Evolutionary conservation across 306 rosid species (phyloP), one percentile per base, ranked within the genome.

Genomic region (Heteromeles arbutifolia): DNA sequence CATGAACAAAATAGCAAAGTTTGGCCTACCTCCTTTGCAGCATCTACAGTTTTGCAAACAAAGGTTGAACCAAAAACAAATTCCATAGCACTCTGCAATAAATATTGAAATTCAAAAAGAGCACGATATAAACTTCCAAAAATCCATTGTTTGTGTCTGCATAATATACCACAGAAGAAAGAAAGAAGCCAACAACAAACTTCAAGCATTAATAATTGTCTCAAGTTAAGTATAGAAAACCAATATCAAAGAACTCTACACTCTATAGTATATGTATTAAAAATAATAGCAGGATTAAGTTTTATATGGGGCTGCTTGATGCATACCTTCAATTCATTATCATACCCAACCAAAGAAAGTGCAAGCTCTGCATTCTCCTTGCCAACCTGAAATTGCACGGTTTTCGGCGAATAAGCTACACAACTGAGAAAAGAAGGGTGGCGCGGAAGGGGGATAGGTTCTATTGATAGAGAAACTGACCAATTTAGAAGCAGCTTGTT

Each of bases 51-150:
- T 85, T 90, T 95, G 96, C 98, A 95, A 69, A 95, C 90, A 77
- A 95, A 90, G 72, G 98, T 92, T 76, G 98, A 92, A 73, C 98
- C 98, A 75, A 95, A 95, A 64, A 95, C 88, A 62, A 78, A 95
- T 78, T 95, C 98, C 97, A 95, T 90, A 29, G 98, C 98, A 70
- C 17, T 86, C 98, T 95, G 87, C 76, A 84, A 81, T 67, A 75
- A 75, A 80, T 37, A 29, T 29, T 52, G 70, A 80, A 48, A 32
- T 58, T 29, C 4, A 65, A 17, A 45, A n/a, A 8, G 11, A 19
- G 15, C 8, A 32, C 8, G 43, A 43, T 41, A 43, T 43, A 52
- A 58, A 41, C 26, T 25, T 59, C 43, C 28, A n/a, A 41, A 26
- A 15, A 39, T 57, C 68, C 15, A 8, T 24, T 14, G 13, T 22